Evolutionary conservation across 495 filamentous ascomycete genomes (phyloP).

Genomic region (Polyplosphaeria fusca): DNA sequence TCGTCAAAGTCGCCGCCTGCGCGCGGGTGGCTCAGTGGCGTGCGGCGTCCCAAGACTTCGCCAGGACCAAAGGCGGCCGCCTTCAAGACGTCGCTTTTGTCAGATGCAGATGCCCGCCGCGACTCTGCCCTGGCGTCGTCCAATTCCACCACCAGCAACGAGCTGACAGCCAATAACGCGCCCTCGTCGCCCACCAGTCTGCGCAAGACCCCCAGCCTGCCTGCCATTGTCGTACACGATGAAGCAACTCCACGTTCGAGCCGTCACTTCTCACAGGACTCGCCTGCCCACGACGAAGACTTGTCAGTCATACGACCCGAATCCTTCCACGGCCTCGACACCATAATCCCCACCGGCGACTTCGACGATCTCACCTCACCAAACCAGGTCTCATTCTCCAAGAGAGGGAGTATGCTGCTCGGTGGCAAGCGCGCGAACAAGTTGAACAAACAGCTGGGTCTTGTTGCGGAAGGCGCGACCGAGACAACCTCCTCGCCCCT

Average conservation of each 20-base stretch:
- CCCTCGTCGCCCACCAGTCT: conserved; percentile 27
- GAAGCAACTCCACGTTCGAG: conserved; percentile 11
- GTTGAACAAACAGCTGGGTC: conserved; percentile 20
- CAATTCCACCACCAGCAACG: conserved; percentile 47
- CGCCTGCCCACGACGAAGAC: conserved; percentile 3
- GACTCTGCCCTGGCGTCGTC: conserved; percentile 57
- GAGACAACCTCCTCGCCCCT: conserved; percentile 25
- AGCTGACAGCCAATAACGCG: conserved; percentile 43
- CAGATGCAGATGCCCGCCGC: conserved; percentile 43
- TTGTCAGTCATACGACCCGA: background rate
- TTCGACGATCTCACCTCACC: conserved; percentile 52
- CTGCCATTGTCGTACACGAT: conserved; percentile 43
- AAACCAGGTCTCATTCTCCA: conserved; percentile 57
- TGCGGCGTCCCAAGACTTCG: conserved; percentile 30
- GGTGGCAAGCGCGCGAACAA: conserved; percentile 50
- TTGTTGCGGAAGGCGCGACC: conserved; percentile 6
- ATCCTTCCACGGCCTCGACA: conserved; percentile 52
- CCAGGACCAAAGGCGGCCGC: conserved; percentile 24
- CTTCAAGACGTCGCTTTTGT: conserved; percentile 25
- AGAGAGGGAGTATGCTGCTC: conserved; percentile 64
- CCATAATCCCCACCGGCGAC: conserved; percentile 55
- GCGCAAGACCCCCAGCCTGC: conserved; percentile 37
- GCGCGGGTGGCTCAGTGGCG: conserved; percentile 32
- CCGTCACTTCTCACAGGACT: conserved; percentile 1
- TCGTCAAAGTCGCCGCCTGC: conserved; percentile 15